Conservation (phyloP, 441 rosid species). For the Eruca vesicaria region DNA sequence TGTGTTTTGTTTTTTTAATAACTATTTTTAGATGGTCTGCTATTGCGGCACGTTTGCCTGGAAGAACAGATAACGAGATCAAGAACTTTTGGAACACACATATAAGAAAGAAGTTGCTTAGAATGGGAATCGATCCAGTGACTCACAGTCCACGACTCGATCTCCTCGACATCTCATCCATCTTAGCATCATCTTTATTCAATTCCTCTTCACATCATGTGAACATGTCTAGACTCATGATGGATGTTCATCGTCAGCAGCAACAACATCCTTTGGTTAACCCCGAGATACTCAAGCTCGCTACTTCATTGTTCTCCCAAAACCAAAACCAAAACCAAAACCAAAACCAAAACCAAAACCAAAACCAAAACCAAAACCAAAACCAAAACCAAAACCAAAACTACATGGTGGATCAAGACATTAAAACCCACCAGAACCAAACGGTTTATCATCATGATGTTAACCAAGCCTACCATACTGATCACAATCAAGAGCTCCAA, state of each 20-base stretch:
- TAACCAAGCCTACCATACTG: constrained; percentile 31
- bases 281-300: constrained; percentile 65
- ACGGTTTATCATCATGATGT: constrained; percentile 21
- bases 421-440: constrained; percentile 35
- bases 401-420: background rate
- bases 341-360: constrained; percentile 35
- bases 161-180: constrained; percentile 77
- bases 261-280: constrained; percentile 42
- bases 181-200: constrained; percentile 57
- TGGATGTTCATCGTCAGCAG: constrained; percentile 27
- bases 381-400: too few relatives aligned
- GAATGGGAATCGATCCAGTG: constrained; percentile 95
- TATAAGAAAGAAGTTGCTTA: constrained; percentile 72
- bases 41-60: constrained; percentile 86
- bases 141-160: constrained; percentile 86
- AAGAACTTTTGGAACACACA: constrained; percentile 97
- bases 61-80: constrained; percentile 94
- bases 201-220: constrained; percentile 40
- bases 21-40: constrained; percentile 71
- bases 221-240: constrained; percentile 36
- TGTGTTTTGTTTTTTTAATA: background rate
- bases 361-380: constrained; percentile 26
- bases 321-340: constrained; percentile 34
- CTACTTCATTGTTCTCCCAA: constrained; percentile 55
- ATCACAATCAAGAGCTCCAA: constrained; percentile 48